These are phyloP conservation scores for Roridomyces roridus DNA, from an alignment of 768 basidiomycete species.

Conservation along the genomic window DNA sequence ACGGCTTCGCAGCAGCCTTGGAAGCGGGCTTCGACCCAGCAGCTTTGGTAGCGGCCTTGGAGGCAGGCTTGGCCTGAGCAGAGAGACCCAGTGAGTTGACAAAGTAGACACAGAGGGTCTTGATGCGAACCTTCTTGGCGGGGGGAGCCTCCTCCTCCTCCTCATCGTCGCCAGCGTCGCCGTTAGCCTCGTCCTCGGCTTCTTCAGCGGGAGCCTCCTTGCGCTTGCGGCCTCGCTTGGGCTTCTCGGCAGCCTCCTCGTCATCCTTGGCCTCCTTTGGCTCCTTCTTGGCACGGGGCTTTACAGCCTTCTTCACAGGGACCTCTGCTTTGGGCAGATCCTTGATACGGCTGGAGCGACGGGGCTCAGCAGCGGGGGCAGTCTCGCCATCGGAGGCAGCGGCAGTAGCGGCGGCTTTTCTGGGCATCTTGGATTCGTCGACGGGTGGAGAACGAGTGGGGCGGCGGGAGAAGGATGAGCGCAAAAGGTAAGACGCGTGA, in stretches of 20 bases:
- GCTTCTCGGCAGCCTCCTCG: constrained; percentile 55
- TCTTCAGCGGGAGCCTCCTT: constrained; percentile 41
- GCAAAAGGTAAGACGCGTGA: constrained; percentile 23
- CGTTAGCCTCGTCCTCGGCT: constrained; percentile 33
- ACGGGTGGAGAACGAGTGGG: constrained; percentile 5
- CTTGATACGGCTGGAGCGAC: constrained; percentile 80
- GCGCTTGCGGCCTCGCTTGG: constrained; percentile 54
- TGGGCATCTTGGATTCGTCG: constrained; percentile 57
- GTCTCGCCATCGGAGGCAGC: constrained; percentile 47
- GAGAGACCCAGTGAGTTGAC: constrained; percentile 4
- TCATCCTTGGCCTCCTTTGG: constrained; percentile 46
- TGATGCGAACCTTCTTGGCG: constrained; percentile 61
- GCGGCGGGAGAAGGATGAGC: constrained; percentile 2
- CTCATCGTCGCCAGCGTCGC: constrained; percentile 36
- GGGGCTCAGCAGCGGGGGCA: constrained; percentile 55
- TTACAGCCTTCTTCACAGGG: constrained; percentile 64
- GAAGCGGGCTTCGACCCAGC: constrained; percentile 48
- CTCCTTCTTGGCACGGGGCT: constrained; percentile 65
- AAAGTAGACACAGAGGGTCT: too few species aligned
- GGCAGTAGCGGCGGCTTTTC: constrained; percentile 64
- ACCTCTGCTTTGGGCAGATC: constrained; percentile 64
- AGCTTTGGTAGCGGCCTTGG: constrained; percentile 41
- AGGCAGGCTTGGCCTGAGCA: constrained; percentile 40
- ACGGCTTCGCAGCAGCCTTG: constrained; percentile 44
- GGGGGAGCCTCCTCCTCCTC: constrained; percentile 54